A percentile compares a stretch with the other conserved stretches of the same genome.
These are phyloP conservation scores for Penicillium roqueforti DNA, from an alignment of 495 filamentous ascomycete genomes.

Conservation along the genomic window DNA sequence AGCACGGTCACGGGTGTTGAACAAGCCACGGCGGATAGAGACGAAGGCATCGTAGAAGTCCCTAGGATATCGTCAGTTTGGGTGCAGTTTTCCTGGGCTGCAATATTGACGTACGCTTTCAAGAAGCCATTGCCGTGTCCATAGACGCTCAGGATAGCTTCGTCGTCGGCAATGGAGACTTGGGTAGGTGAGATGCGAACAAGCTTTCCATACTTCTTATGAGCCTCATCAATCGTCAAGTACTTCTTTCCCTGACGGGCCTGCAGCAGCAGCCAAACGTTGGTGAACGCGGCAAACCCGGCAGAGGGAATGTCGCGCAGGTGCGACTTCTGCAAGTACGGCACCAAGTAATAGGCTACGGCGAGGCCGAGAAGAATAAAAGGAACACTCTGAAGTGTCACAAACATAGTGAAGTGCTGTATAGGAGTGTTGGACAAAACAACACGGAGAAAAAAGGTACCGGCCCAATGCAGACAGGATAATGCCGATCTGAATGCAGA, in stretches of 20 bases:
- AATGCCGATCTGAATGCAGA: neutral
- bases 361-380: constrained; percentile 53
- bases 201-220: constrained; percentile 64
- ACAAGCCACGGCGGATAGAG: constrained; percentile 77
- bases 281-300: constrained; percentile 62
- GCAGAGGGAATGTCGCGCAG: constrained; percentile 66
- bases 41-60: constrained; percentile 92
- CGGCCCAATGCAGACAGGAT: neutral
- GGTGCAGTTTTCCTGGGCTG: neutral
- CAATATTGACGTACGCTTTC: constrained; percentile 53
- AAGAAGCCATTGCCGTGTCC: constrained; percentile 70
- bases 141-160: constrained; percentile 54
- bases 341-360: constrained; percentile 60
- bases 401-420: constrained; percentile 26
- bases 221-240: constrained; percentile 61
- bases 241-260: constrained; percentile 64
- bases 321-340: constrained; percentile 62
- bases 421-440: constrained; percentile 1
- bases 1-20: constrained; percentile 80
- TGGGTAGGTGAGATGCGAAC: constrained; percentile 59
- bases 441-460: neutral
- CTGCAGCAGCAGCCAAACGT: constrained; percentile 73
- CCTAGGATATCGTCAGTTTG: constrained; percentile 24
- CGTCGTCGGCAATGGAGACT: constrained; percentile 56
- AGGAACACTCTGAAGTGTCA: constrained; percentile 53